Evolutionary conservation across 2,329 filamentous ascomycete species (phyloP).

Genomic region (Aspergillus sp.): DNA sequence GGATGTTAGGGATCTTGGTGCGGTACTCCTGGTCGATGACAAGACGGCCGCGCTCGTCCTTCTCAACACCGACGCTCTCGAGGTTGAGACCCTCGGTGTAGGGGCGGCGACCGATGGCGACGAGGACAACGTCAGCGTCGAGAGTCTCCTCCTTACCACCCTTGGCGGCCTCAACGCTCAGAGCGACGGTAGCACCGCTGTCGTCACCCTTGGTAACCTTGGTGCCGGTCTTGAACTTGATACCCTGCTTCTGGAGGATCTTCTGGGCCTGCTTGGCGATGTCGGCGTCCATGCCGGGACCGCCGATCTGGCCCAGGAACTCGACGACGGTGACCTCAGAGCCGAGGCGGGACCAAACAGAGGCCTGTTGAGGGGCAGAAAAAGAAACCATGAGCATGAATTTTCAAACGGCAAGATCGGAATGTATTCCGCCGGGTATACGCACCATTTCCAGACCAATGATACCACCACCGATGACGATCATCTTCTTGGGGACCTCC

Average conservation of each 20-base stretch:
- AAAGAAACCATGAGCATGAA: constrained; percentile 1
- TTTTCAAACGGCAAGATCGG: constrained; percentile 15
- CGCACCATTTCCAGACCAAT: constrained; percentile 95
- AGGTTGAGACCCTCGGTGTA: constrained; percentile 90
- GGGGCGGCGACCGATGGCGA: constrained; percentile 92
- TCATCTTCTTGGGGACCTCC: constrained; percentile 92
- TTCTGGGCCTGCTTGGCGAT: constrained; percentile 91
- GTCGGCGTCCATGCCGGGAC: constrained; percentile 94
- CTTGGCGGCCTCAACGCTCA: constrained; percentile 89
- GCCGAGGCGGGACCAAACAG: constrained; percentile 93
- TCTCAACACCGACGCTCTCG: constrained; percentile 76
- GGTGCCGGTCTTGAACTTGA: constrained; percentile 97
- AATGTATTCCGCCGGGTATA: neutral
- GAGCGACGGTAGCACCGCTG: constrained; percentile 73
- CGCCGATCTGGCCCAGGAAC: constrained; percentile 93
- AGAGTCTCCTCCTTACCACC: constrained; percentile 92
- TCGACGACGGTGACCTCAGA: constrained; percentile 96
- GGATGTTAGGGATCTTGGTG: constrained; percentile 96
- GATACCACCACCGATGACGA: constrained; percentile 97
- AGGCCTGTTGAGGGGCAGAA: constrained; percentile 54
- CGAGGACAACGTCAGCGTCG: constrained; percentile 91
- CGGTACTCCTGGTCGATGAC: constrained; percentile 99
- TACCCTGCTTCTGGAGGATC: constrained; percentile 91
- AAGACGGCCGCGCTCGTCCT: constrained; percentile 88
- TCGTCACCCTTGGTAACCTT: constrained; percentile 89